Evolutionary conservation across 176 grass and related monocot species (phyloP).

Genomic region (Typha latifolia): DNA sequence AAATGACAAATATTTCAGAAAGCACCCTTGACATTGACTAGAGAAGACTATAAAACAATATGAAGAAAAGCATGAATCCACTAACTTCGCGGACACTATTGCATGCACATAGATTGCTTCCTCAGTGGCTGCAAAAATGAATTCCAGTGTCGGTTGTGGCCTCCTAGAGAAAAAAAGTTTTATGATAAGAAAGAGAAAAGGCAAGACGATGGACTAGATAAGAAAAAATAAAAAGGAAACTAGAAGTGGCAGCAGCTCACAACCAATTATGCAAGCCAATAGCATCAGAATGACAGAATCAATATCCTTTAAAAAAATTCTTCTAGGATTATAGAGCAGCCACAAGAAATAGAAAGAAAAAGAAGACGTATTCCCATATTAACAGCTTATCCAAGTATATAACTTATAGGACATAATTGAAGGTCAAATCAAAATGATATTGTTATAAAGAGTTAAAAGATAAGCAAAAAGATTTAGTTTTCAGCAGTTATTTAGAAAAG

Average conservation of each 20-base stretch:
- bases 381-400: slow-evolving; percentile 9
- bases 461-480: too few relatives aligned
- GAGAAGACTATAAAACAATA: slow-evolving; percentile 11
- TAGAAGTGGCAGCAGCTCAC: neutral
- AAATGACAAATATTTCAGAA: slow-evolving; percentile 18
- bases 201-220: slow-evolving; percentile 10
- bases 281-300: too few relatives aligned
- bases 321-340: too few relatives aligned
- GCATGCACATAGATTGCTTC: slow-evolving; percentile 94
- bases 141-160: slow-evolving; percentile 79
- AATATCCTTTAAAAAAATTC: too few relatives aligned
- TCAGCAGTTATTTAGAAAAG: too few relatives aligned
- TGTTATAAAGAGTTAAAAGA: too few relatives aligned
- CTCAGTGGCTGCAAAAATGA: slow-evolving; percentile 88
- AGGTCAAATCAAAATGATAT: too few relatives aligned
- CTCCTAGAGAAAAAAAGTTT: slow-evolving; percentile 37
- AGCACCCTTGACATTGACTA: slow-evolving; percentile 1
- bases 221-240: neutral
- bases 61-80: slow-evolving; percentile 10
- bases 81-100: slow-evolving; percentile 82
- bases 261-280: too few relatives aligned
- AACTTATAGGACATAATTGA: neutral
- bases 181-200: slow-evolving; percentile 25
- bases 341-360: neutral
- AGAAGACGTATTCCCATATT: neutral